Base-by-base conservation (phyloP, 257 asterid genomes). In the Solanum paucissectum region DNA sequence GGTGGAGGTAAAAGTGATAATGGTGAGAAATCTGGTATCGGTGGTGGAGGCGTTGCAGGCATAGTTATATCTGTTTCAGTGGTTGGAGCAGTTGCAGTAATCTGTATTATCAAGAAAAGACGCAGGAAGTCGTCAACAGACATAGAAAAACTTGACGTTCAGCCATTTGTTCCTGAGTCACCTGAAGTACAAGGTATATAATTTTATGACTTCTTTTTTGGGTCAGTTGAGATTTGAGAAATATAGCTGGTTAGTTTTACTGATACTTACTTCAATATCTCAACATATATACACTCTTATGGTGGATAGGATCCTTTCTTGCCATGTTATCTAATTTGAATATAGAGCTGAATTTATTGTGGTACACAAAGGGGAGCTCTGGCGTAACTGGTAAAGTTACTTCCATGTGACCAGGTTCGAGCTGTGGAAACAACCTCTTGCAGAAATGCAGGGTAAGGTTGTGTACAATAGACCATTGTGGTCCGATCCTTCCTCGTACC, bases 11-110 rank as follows among this genome's bases (percentile, higher is more conserved):
- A 83, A 37, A 76, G n/a, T 72, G 42, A 29, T 86, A 36, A 36
- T 27, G 89, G 66, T 64, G 88, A 91, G 68, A 93, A 92, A 89
- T 93, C 99, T 36, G 98, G 99, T 84, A 88, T 97, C 4, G 89
- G 98, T 49, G 96, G 89, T 83, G 98, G 98, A 33, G 97, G 97
- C 29, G 90, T 97, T 74, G 98, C 97, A 58, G 99, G 99, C 79
- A 95, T 97, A 81, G 92, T 96, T 49, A 87, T 97, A 85, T 90
- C 98, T 34, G 55, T 95, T 84, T 84, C 94, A 93, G 95, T 94
- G 60, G 91, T 95, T 84, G 98, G 98, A 90, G 99, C 98, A 64
- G 88, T 96, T 83, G 91, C 58, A 33, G 96, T 97, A 20, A 92
- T 96, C 92, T 95, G 95, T 74, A 68, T 96, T 29, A 74, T 95